These are phyloP conservation scores for Polyporus arcularius DNA, from an alignment of 768 basidiomycete species.

Conservation along the genomic window DNA sequence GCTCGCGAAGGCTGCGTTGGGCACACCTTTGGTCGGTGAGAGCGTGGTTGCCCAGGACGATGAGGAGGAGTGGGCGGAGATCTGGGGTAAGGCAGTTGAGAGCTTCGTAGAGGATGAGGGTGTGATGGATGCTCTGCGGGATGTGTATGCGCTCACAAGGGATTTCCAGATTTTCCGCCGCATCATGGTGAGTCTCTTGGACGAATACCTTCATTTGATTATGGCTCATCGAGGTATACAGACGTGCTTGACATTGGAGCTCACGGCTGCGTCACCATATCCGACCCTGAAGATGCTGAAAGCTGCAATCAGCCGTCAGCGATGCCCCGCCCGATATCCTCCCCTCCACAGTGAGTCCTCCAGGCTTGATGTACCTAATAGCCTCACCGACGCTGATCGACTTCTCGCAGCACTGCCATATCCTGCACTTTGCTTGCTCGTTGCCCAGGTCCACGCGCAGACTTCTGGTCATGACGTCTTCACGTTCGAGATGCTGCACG, in stretches of 20 bases:
- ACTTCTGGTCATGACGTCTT: constrained; percentile 77
- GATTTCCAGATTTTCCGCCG: constrained; percentile 61
- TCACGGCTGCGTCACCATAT: constrained; percentile 56
- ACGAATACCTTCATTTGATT: neutral
- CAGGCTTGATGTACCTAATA: neutral
- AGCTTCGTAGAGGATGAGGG: constrained; percentile 52
- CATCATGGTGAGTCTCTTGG: constrained; percentile 53
- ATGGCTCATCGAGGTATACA: neutral
- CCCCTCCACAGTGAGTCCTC: constrained; percentile 52
- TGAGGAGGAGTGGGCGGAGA: constrained; percentile 55
- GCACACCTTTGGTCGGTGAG: constrained; percentile 18
- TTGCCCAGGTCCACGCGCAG: constrained; percentile 78
- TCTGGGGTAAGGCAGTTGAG: constrained; percentile 63
- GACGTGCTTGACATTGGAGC: constrained; percentile 28
- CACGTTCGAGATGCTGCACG: constrained; percentile 91
- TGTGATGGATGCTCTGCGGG: constrained; percentile 49
- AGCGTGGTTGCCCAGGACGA: constrained; percentile 24
- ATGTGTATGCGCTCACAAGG: constrained; percentile 60
- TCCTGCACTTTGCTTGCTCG: constrained; percentile 77
- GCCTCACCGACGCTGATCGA: neutral
- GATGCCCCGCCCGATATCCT: constrained; percentile 53
- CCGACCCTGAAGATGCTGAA: constrained; percentile 48
- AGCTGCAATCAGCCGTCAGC: constrained; percentile 48
- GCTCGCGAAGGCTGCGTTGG: constrained; percentile 51
- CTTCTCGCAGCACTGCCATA: constrained; percentile 57